Conservation (phyloP, 148 eudicot species). For the Arctostaphylos glauca region DNA sequence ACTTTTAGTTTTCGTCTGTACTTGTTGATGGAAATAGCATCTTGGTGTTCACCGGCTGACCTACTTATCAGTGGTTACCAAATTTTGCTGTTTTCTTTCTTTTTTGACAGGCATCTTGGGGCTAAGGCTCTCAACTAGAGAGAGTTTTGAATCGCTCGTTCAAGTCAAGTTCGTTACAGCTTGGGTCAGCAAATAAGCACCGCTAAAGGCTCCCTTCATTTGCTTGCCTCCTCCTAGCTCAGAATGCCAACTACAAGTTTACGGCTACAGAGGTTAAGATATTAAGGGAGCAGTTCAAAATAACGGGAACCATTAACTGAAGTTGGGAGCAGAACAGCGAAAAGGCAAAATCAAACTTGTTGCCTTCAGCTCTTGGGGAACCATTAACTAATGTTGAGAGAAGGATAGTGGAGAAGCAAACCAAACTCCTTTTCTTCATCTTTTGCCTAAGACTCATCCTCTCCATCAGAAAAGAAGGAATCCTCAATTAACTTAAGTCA, state of each 20-base stretch:
- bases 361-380: too few species aligned
- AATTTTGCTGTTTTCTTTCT: neutral
- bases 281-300: neutral
- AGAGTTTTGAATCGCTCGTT: too few species aligned
- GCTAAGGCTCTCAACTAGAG: too few species aligned
- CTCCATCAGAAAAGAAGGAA: neutral
- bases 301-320: neutral
- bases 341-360: too few species aligned
- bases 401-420: neutral
- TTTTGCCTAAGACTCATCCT: neutral
- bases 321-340: too few species aligned
- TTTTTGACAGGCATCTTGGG: neutral
- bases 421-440: neutral
- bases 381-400: neutral
- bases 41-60: constrained; percentile 1
- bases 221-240: too few species aligned
- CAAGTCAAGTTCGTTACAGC: too few species aligned
- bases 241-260: too few species aligned
- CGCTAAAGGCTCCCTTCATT: too few species aligned
- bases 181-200: too few species aligned
- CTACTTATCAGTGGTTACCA: neutral
- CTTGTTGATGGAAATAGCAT: neutral
- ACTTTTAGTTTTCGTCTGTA: neutral
- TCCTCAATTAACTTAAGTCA: neutral
- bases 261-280: too few species aligned